Conservation (phyloP, 2,329 filamentous ascomycete species). For the Hypoxylon sp. region DNA sequence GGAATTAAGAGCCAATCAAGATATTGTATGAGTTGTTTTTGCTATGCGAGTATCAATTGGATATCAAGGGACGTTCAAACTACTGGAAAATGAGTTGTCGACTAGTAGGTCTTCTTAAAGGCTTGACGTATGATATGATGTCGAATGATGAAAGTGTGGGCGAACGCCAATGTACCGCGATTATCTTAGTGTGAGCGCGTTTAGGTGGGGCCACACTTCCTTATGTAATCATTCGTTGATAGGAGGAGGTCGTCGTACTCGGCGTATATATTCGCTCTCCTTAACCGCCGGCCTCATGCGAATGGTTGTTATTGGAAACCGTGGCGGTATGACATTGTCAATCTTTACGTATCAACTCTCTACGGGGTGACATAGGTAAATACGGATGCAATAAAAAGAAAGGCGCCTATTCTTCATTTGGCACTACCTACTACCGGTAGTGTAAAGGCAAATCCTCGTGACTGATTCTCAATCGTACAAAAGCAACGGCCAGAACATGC, state of each 20-base stretch:
- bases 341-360: background rate
- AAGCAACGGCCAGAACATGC: conserved; percentile 17
- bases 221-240: conserved; percentile 27
- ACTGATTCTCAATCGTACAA: background rate
- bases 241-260: background rate
- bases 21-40: conserved; percentile 20
- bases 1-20: conserved; percentile 27
- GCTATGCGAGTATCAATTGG: conserved; percentile 42
- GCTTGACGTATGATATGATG: conserved; percentile 39
- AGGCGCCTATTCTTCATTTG: background rate
- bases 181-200: conserved; percentile 6
- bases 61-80: conserved; percentile 15
- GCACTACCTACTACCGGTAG: background rate
- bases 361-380: background rate
- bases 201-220: conserved; percentile 15
- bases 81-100: conserved; percentile 17
- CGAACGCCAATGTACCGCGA: conserved; percentile 32
- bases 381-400: background rate
- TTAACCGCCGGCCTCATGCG: conserved; percentile 21
- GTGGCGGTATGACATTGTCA: background rate
- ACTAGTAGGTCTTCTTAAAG: conserved; percentile 30
- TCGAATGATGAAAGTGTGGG: conserved; percentile 41
- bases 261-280: background rate
- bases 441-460: background rate
- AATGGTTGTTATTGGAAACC: conserved; percentile 27